These are phyloP conservation scores for Sungouiozyma intestinalis DNA, from an alignment of 805 yeast genomes.

Conservation along the genomic window DNA sequence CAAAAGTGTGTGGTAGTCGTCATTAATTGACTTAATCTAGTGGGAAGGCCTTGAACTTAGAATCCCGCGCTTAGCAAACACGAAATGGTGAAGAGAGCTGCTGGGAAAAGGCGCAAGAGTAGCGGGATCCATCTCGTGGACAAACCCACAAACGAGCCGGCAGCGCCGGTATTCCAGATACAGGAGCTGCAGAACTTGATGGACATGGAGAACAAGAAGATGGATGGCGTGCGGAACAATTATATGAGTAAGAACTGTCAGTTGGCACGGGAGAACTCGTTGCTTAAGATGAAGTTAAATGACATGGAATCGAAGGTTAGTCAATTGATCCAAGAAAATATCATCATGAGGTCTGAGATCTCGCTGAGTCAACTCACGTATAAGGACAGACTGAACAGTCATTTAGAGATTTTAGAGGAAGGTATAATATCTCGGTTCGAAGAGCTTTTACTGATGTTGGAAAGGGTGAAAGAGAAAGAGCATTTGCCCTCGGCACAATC, in stretches of 20 bases:
- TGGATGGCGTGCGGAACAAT: conserved; percentile 15
- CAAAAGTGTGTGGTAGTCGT: too few species aligned
- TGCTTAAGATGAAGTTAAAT: conserved; percentile 39
- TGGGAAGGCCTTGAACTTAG: not conserved
- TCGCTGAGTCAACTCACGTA: conserved; percentile 24
- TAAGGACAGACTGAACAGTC: conserved; percentile 30
- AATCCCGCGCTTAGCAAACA: too few species aligned
- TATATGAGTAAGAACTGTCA: conserved; percentile 36
- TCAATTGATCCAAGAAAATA: conserved; percentile 42
- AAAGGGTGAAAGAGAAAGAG: conserved; percentile 33
- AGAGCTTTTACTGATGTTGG: conserved; percentile 36
- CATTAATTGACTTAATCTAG: too few species aligned
- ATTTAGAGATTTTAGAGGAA: conserved; percentile 32
- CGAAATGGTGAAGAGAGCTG: not conserved
- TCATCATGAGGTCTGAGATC: conserved; percentile 31
- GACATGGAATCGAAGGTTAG: conserved; percentile 43
- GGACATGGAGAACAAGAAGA: conserved; percentile 16
- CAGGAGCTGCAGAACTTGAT: conserved; percentile 24
- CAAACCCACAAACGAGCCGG: not conserved
- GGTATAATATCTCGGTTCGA: conserved; percentile 34
- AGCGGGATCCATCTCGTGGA: not conserved
- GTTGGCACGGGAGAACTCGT: conserved; percentile 50
- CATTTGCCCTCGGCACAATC: conserved; percentile 21
- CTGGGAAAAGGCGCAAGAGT: conserved; percentile 1
- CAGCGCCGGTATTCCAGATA: conserved; percentile 8